A percentile compares a stretch with the other conserved stretches of the same genome.
phyloP scores from a whole-genome alignment of 345 rosid genomes.

The Clausena lansium region DNA sequence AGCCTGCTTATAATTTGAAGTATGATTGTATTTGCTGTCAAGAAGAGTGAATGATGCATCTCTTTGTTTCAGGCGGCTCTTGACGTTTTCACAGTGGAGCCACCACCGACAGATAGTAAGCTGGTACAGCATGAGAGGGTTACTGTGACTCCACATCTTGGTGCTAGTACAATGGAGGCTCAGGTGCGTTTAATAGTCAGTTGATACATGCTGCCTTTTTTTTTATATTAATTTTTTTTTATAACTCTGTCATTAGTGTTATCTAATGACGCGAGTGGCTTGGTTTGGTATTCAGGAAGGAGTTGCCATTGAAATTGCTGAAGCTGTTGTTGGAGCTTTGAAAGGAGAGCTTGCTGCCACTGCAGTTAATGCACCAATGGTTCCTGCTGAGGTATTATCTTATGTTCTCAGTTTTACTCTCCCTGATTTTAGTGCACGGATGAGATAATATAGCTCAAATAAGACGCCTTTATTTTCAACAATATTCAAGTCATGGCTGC shows the following conservation, averaged over 20 bases:
- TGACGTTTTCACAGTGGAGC: conserved; percentile 82
- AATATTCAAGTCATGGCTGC: neutral
- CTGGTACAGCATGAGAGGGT: conserved; percentile 74
- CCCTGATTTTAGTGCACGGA: neutral
- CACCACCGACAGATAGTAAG: conserved; percentile 70
- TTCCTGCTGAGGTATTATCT: conserved; percentile 73
- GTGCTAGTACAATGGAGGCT: conserved; percentile 91
- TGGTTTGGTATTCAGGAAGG: conserved; percentile 53
- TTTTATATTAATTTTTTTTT: neutral
- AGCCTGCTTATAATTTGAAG: neutral
- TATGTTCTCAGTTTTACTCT: neutral
- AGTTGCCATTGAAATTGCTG: conserved; percentile 89
- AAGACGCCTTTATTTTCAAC: neutral
- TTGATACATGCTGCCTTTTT: neutral
- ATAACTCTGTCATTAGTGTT: neutral
- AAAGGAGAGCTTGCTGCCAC: conserved; percentile 91
- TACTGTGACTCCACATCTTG: conserved; percentile 88
- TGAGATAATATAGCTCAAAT: neutral
- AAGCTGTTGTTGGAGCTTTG: conserved; percentile 89
- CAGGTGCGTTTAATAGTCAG: conserved; percentile 45
- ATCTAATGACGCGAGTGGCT: neutral
- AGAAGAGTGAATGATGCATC: neutral
- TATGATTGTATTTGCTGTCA: neutral
- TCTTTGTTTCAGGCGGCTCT: conserved; percentile 56
- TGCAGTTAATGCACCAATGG: conserved; percentile 95